Evolutionary conservation across 192 early-diverging fungal species (phyloP).

Genomic region (Pilobolus umbonatus): DNA sequence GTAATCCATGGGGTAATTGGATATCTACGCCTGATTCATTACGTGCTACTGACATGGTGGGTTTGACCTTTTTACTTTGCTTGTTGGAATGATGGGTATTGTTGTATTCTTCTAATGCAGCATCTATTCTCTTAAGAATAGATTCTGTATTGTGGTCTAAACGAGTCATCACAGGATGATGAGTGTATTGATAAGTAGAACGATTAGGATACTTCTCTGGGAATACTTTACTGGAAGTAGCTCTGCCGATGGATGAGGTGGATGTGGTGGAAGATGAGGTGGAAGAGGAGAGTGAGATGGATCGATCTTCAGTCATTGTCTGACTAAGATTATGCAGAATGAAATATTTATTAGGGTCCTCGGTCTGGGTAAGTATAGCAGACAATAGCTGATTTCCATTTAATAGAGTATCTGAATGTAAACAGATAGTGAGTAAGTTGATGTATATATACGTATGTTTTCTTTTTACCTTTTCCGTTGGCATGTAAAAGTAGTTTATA

Average conservation of each 20-base stretch:
- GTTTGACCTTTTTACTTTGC: neutral
- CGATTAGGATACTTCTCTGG: conserved; percentile 1
- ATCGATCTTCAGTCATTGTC: neutral
- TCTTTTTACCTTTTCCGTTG: conserved; percentile 6
- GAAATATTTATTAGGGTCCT: neutral
- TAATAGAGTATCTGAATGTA: conserved; percentile 5
- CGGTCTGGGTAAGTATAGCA: neutral
- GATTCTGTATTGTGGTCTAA: conserved; percentile 13
- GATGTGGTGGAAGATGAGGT: conserved; percentile 8
- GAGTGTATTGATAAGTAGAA: neutral
- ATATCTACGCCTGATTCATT: conserved; percentile 6
- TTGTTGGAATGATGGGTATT: neutral
- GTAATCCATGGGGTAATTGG: conserved; percentile 6
- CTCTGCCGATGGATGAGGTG: neutral
- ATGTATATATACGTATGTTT: neutral
- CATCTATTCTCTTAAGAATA: conserved; percentile 19
- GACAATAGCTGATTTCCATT: neutral
- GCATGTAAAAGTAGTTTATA: neutral
- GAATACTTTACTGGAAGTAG: conserved; percentile 11
- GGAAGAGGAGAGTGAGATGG: conserved; percentile 3
- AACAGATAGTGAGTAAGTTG: neutral
- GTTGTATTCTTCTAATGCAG: neutral
- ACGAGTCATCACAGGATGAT: conserved; percentile 11
- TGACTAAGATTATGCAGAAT: neutral
- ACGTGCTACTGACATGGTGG: neutral